Base-by-base conservation (phyloP, 1,139 yeast genomes). In the Candida pseudoviswanathii region DNA sequence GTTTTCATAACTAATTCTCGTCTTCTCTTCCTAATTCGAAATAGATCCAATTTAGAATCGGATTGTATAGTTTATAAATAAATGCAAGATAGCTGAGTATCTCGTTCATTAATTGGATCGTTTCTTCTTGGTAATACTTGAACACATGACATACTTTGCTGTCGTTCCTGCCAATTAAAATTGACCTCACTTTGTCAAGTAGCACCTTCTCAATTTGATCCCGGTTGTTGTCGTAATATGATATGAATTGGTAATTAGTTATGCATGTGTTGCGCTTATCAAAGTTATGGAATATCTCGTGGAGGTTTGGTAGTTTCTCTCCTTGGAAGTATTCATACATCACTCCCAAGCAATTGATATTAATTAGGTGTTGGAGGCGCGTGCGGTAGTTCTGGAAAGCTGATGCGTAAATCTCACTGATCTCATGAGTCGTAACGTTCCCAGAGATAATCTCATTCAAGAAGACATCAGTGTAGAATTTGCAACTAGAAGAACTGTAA, bases 1-100 rank as follows among this genome's bases (percentile, higher is more conserved):
- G 16, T 16, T 16, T 21, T 7, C 8, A 9, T n/a, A 33, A n/a
- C 11, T 32, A 37, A 44, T 26, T n/a, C 30, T 37, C 44, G 30
- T 33, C 37, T 41, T 33, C 34, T 43, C 34, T 42, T 11, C 69
- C 69, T 39, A 66, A 49, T 50, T 70, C 75, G 34, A 38, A 43
- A 53, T 64, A 60, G 5, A 70, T 62, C 75, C 75, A 70, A 53
- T 67, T 63, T 16, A 70, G 52, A 16, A 67, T 52, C 4, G 73
- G 73, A 31, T 57, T 50, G 48, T 70, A 69, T 9, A 67, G 48
- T 22, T 53, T 49, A 54, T 65, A 67, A 22, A 66, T 56, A 42
- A 47, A 56, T 10, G 33, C 29, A 8, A 54, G 50, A 8, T 57
- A 45, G 3, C 29, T 29, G 32, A 43, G 21, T 9, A 56, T 42